A percentile compares a stretch with the other conserved stretches of the same genome.
Evolutionary conservation across 78 protist species (phyloP).

Genomic region (Ministeria vibrans): DNA sequence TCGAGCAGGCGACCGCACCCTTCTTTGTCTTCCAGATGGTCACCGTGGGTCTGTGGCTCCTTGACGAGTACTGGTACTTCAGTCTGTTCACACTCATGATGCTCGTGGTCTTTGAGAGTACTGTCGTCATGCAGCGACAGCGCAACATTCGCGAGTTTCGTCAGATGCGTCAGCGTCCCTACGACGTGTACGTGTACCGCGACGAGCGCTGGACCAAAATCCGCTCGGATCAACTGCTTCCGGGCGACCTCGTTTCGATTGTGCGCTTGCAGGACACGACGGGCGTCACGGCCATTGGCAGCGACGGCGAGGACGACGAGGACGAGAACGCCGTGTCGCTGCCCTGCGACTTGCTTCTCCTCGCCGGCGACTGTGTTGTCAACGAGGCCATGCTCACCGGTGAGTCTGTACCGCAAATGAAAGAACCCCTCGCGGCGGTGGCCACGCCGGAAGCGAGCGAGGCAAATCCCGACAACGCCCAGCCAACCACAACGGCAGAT

Average conservation of each 20-base stretch:
- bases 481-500: no score
- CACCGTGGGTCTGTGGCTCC: conserved; percentile 90
- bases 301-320: no score
- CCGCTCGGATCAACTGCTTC: conserved; percentile 25
- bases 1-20: conserved; percentile 94
- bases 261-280: not conserved
- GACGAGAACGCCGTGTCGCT: not conserved
- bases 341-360: conserved; percentile 82
- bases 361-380: conserved; percentile 87
- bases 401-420: conserved; percentile 81
- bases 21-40: conserved; percentile 96
- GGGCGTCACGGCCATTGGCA: no score
- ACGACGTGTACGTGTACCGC: conserved; percentile 8
- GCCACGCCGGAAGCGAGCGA: not conserved
- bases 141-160: conserved; percentile 35
- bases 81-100: conserved; percentile 90
- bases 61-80: conserved; percentile 89
- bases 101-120: conserved; percentile 88
- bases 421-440: conserved; percentile 19
- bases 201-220: conserved; percentile 14
- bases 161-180: conserved; percentile 15
- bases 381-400: conserved; percentile 98
- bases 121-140: conserved; percentile 68
- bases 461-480: conserved; percentile 12
- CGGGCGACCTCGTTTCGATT: conserved; percentile 58